Base-by-base conservation (phyloP, 306 rosid species). In the Albizia julibrissin region DNA sequence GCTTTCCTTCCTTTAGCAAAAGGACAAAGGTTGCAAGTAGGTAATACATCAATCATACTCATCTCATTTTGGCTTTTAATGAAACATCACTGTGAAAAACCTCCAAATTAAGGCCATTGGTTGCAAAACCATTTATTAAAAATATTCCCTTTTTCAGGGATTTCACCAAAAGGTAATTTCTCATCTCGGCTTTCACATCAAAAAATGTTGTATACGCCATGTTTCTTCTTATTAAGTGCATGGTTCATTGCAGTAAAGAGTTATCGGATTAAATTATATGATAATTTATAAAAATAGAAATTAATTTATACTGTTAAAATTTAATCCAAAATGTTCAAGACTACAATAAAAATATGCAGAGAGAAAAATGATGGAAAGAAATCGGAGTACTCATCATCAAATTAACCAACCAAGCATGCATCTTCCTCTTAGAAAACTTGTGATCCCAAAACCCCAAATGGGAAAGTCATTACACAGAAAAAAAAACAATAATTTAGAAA, bases 21-120 rank as follows among this genome's bases (percentile, higher is more conserved):
- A 79, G 96, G 96, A 73, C 91, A 67, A 78, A 88, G 93, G 82
- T 83, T 89, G 75, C 96, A 91, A 71, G 94, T 90, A 75, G 93
- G 87, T 61, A 91, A 83, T 71, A 91, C 87, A 13, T 89, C 74
- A 12, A 88, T 62, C 83, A 93, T 79, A 13, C 94, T 93, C 75
- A 84, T 68, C 76, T 83, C 89, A 58, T 90, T 91, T 84, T 1
- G 94, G 96, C 50, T 80, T 37, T 71, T 78, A 72, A 19, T 7
- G 10, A 18, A 71, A 87, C 97, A 87, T 90, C 72, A 74, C 74
- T 5, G 6, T 62, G 81, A 93, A 87, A 12, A 87, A 44, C 81
- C 85, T 86, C 87, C 89, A 69, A 10, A 91, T 87, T 92, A 84
- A 70, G 7, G 42, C 94, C 97, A 74, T 93, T 91, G 75, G 90